A percentile compares a stretch with the other conserved stretches of the same genome.
These are phyloP conservation scores for Pichia sp. DNA, from an alignment of 1,139 yeast species.

Conservation along the genomic window DNA sequence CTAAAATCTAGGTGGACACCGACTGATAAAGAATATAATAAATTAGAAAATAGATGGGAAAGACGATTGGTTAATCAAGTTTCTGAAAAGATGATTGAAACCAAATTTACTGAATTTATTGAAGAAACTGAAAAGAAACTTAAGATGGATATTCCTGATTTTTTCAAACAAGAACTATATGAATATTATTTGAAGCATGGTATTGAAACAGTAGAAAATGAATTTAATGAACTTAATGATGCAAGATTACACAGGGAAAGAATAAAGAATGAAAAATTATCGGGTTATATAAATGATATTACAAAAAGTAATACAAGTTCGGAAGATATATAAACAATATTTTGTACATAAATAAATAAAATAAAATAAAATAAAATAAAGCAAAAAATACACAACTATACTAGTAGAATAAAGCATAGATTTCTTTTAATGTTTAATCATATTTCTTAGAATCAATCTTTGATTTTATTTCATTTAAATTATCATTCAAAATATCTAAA, in stretches of 20 bases:
- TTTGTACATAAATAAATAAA: neutral
- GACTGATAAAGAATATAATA: slow-evolving; percentile 39
- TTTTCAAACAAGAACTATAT: slow-evolving; percentile 23
- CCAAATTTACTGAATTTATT: slow-evolving; percentile 23
- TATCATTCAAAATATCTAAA: slow-evolving; percentile 30
- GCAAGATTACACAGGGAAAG: slow-evolving; percentile 20
- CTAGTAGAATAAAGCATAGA: too few species aligned
- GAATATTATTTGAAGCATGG: slow-evolving; percentile 22
- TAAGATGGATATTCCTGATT: slow-evolving; percentile 27
- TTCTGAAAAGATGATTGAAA: slow-evolving; percentile 19
- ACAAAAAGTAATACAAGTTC: neutral
- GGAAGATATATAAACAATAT: neutral
- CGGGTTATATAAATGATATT: slow-evolving; percentile 1
- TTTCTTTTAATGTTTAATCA: neutral
- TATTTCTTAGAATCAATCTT: neutral
- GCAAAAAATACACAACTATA: too few species aligned
- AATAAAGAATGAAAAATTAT: slow-evolving; percentile 9
- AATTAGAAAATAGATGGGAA: slow-evolving; percentile 23
- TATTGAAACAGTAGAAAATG: slow-evolving; percentile 18
- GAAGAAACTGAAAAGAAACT: slow-evolving; percentile 25
- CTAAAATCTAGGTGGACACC: slow-evolving; percentile 76
- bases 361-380: neutral
- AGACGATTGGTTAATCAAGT: slow-evolving; percentile 18
- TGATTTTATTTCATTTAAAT: slow-evolving; percentile 19
- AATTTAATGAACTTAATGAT: slow-evolving; percentile 22